Base-by-base conservation (phyloP, 2,329 filamentous ascomycete species). In the Colletotrichum sp. region DNA sequence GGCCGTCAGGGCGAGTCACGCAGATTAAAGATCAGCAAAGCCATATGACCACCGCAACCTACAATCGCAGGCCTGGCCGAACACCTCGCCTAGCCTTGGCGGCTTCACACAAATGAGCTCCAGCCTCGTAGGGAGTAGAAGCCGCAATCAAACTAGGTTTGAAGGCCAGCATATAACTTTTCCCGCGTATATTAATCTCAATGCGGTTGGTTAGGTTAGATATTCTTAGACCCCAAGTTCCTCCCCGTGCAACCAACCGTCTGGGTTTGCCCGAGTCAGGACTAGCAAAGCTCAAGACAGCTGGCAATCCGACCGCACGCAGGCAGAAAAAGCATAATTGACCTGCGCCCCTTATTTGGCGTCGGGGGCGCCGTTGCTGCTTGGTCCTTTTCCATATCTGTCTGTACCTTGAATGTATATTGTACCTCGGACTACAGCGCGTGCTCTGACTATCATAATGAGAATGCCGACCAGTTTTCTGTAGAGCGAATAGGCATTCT, bases 381-480 rank as follows among this genome's bases (percentile, higher is more conserved):
- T n/a, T n/a, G n/a, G n/a, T n/a, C n/a, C n/a, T n/a, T n/a, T n/a
- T n/a, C n/a, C n/a, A n/a, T n/a, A n/a, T n/a, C n/a, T n/a, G n/a
- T n/a, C n/a, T n/a, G n/a, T n/a, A n/a, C n/a, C n/a, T n/a, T n/a
- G n/a, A n/a, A n/a, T n/a, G n/a, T n/a, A n/a, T n/a, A n/a, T n/a
- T n/a, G n/a, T n/a, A n/a, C n/a, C n/a, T n/a, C 8, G 38, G 43
- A 21, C 43, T 21, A 13, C 43, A 48, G 10, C n/a, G 43, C n/a
- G n/a, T 48, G 36, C 36, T 38, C 0, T 18, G 5, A 38, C 36
- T 18, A 9, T 38, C 0, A 18, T 4, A 1, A 38, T 2, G 36
- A 38, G 16, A 38, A 18, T 38, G 36, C 36, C 36, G 36, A 18
- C 36, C 2, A 38, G 7, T 38, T 38, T 38, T 18, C 36, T 38